Evolutionary conservation across 2,329 filamentous ascomycete species (phyloP), one percentile per base, ranked within the genome.

Genomic region (Hypoxylon sp.): DNA sequence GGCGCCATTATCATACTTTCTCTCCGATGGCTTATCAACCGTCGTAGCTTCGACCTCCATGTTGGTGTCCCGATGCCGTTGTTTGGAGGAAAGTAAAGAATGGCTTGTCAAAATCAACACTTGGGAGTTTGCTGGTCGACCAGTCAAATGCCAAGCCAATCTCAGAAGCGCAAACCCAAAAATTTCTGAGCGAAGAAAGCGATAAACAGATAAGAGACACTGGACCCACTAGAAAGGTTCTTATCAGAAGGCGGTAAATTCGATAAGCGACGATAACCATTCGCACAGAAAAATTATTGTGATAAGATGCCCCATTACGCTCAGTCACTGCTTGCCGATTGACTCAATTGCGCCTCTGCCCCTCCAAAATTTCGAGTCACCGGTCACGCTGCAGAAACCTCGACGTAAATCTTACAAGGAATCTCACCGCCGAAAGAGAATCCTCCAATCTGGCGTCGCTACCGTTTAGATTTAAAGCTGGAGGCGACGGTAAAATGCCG

Each of bases 401-500:
- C 34, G 19, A 56, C 41, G 43, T 19, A 46, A 19, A 58, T 46
- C 17, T 34, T 21, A 38, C 45, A 52, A 55, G 7, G 38, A 41
- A 60, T 50, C 34, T 49, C n/a, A 51, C 11, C n/a, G 38, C n/a
- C 41, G n/a, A n/a, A 21, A 21, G 51, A 17, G 11, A 28, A 57
- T 36, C 55, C 21, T 69, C 45, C 84, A 90, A 83, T 68, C 82
- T 91, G 88, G 88, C 86, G 82, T 91, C 90, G 60, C 81, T 94
- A 81, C 93, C 94, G 2, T 97, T 91, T 78, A 87, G 94, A 82
- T 97, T 97, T 83, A 97, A 97, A 85, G 92, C 91, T 80, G 91
- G 91, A 78, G 84, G 88, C 80, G 84, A 85, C 80, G 86, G 85
- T 81, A 92, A 87, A 75, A 96, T 96, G 93, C 90, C 92, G 77